A percentile compares a stretch with the other conserved stretches of the same genome.
These are phyloP conservation scores for Pythium coloratum DNA, from an alignment of 352 stramenopile species.

Conservation along the genomic window DNA sequence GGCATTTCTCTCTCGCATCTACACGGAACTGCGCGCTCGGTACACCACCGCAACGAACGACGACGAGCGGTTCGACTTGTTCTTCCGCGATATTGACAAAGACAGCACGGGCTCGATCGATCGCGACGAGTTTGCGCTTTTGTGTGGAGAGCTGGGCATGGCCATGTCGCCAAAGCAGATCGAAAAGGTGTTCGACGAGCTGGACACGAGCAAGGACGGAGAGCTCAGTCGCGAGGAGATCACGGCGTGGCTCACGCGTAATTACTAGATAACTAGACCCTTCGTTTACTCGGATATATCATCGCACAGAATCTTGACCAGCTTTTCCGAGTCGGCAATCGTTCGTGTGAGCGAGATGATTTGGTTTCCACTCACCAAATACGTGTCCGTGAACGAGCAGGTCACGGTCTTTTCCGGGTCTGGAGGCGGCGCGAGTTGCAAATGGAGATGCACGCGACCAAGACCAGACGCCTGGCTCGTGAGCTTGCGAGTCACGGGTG, in stretches of 20 bases:
- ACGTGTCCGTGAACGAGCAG: conserved; percentile 75
- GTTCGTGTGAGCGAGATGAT: conserved; percentile 80
- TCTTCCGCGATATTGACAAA: conserved; percentile 64
- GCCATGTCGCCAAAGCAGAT: conserved; percentile 59
- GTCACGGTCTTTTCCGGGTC: conserved; percentile 39
- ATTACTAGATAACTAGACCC: conserved; percentile 23
- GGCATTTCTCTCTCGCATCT: conserved; percentile 51
- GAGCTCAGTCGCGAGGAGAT: conserved; percentile 63
- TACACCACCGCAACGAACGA: conserved; percentile 54
- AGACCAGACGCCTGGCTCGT: neutral
- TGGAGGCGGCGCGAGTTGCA: conserved; percentile 14
- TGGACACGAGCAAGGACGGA: conserved; percentile 63
- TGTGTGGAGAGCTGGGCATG: conserved; percentile 74
- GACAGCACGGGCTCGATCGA: conserved; percentile 63
- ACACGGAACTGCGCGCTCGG: conserved; percentile 48
- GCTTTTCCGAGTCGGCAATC: conserved; percentile 78
- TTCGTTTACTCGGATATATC: conserved; percentile 34
- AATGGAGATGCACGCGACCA: conserved; percentile 27
- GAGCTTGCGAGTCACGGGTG: conserved; percentile 8
- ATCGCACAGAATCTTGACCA: conserved; percentile 60
- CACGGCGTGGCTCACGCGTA: conserved; percentile 53
- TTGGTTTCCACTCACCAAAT: conserved; percentile 67
- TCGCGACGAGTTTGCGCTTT: conserved; percentile 56
- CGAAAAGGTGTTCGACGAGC: conserved; percentile 50
- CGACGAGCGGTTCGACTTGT: conserved; percentile 61